These are phyloP conservation scores for Alternaria alternata DNA, from an alignment of 2,329 filamentous ascomycete species.

Conservation along the genomic window DNA sequence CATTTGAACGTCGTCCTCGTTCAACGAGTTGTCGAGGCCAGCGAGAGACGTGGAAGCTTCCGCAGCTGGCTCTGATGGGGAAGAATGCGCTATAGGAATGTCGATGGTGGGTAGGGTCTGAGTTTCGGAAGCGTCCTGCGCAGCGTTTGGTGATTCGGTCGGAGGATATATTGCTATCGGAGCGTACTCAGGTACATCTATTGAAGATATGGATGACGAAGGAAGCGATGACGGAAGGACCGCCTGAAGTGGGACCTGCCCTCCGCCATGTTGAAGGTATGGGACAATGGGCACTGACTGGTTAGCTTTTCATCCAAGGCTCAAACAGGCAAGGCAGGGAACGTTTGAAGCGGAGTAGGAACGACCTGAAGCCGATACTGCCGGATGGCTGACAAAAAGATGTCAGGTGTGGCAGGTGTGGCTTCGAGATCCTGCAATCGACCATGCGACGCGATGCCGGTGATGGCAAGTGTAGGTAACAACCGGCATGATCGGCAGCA, in stretches of 20 bases:
- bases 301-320: conserved; percentile 33
- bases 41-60: conserved; percentile 26
- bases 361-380: conserved; percentile 29
- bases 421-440: conserved; percentile 5
- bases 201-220: conserved; percentile 31
- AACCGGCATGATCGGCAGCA: conserved; percentile 2
- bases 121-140: conserved; percentile 39
- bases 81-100: conserved; percentile 37
- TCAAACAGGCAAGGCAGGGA: conserved; percentile 17
- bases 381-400: conserved; percentile 26
- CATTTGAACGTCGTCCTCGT: conserved; percentile 41
- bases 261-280: conserved; percentile 46
- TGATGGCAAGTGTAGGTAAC: conserved; percentile 25
- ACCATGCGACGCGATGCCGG: conserved; percentile 14
- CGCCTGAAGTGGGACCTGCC: conserved; percentile 45
- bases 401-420: neutral
- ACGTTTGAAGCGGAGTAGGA: conserved; percentile 8
- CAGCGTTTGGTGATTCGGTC: conserved; percentile 25
- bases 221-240: conserved; percentile 36
- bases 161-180: conserved; percentile 31
- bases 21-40: conserved; percentile 22
- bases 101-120: conserved; percentile 37
- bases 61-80: conserved; percentile 29
- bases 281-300: conserved; percentile 47
- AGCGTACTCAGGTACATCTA: conserved; percentile 36